Conservation (phyloP, 2,329 filamentous ascomycete genomes). For the Fusarium papillatum region DNA sequence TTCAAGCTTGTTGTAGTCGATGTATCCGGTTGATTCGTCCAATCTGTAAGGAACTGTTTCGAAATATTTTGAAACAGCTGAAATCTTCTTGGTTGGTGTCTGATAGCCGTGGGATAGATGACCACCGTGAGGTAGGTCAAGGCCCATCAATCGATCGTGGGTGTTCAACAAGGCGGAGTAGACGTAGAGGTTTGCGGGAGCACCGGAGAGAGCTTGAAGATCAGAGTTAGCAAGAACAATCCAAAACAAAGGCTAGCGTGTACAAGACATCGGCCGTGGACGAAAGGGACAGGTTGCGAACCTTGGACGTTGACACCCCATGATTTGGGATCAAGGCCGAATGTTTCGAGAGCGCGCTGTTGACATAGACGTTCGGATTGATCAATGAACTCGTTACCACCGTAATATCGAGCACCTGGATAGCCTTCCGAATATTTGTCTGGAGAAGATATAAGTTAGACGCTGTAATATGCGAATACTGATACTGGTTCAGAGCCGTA, state of each 20-base stretch:
- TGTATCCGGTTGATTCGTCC: conserved; percentile 90
- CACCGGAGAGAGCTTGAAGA: conserved; percentile 79
- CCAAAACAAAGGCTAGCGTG: background rate
- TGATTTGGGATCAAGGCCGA: conserved; percentile 84
- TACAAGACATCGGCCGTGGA: background rate
- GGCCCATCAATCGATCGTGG: conserved; percentile 96
- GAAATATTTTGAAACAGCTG: conserved; percentile 99
- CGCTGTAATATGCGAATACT: background rate
- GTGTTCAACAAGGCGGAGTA: conserved; percentile 94
- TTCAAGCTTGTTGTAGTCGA: conserved; percentile 95
- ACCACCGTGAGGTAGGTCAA: conserved; percentile 96
- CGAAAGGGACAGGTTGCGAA: conserved; percentile 55
- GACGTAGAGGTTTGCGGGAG: conserved; percentile 86
- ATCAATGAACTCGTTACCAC: conserved; percentile 97
- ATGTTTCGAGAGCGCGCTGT: conserved; percentile 88
- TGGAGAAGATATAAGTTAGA: conserved; percentile 47
- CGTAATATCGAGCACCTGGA: conserved; percentile 95
- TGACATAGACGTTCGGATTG: conserved; percentile 92
- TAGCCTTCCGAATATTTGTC: conserved; percentile 99
- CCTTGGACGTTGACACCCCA: conserved; percentile 98
- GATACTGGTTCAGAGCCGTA: conserved; percentile 54
- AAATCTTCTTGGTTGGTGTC: conserved; percentile 94
- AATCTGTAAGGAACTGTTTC: conserved; percentile 97
- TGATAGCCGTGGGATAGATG: conserved; percentile 98
- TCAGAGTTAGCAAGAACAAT: conserved; percentile 19